Evolutionary conservation across 257 asterid species (phyloP).

Genomic region (Solanum medicagineum): DNA sequence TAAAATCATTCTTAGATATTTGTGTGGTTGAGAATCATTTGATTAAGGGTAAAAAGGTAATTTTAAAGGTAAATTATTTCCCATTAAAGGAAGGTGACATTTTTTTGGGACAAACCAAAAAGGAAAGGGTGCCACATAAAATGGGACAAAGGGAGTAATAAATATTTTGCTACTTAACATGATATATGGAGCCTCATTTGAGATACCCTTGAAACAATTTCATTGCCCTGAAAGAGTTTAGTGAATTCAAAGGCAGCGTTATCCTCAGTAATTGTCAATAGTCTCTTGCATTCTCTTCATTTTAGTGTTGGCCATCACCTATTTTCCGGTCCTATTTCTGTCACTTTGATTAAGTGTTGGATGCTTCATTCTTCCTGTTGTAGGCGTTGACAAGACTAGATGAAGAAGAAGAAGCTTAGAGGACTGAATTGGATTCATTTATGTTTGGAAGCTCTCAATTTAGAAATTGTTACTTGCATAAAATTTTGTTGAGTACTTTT

Average conservation of each 20-base stretch:
- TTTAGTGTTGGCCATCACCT: constrained; percentile 2
- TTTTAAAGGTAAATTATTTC: too few relatives aligned
- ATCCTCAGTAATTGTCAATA: not conserved
- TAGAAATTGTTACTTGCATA: not conserved
- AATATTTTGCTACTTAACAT: not conserved
- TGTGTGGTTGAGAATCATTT: too few relatives aligned
- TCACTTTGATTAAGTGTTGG: constrained; percentile 26
- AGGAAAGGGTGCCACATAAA: too few relatives aligned
- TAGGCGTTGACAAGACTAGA: constrained; percentile 80
- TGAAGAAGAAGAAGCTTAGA: constrained; percentile 67
- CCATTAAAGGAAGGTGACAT: too few relatives aligned
- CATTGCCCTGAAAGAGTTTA: not conserved
- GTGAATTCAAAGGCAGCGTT: not conserved
- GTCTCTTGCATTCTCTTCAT: constrained; percentile 8
- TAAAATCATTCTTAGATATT: too few relatives aligned
- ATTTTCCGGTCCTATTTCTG: constrained; percentile 12
- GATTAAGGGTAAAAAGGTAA: too few relatives aligned
- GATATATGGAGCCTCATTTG: not conserved
- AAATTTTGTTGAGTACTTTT: not conserved
- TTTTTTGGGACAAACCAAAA: too few relatives aligned
- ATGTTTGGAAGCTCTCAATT: constrained; percentile 14
- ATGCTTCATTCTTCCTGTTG: constrained; percentile 53
- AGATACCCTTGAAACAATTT: not conserved
- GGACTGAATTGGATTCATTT: constrained; percentile 25
- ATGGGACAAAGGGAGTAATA: not conserved